Percentiles rank a stretch among this genome's conserved stretches.
Evolutionary conservation across 805 yeast genomes (phyloP).

Genomic region (Hanseniaspora clermontiae): DNA sequence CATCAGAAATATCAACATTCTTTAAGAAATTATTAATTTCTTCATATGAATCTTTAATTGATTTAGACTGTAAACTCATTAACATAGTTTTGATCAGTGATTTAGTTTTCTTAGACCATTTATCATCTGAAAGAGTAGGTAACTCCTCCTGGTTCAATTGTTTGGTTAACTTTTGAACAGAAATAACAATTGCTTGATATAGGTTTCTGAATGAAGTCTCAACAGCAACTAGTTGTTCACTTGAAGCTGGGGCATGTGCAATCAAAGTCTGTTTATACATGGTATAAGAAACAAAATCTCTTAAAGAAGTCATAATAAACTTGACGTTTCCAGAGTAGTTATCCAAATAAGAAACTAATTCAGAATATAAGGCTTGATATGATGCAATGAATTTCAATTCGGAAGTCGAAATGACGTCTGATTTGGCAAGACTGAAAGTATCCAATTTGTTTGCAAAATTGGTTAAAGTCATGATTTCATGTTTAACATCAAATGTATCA

Average conservation of each 20-base stretch:
- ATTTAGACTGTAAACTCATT: conserved; percentile 32
- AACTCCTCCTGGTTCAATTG: conserved; percentile 28
- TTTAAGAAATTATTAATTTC: conserved; percentile 29
- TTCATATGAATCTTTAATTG: conserved; percentile 29
- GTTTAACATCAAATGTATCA: neutral
- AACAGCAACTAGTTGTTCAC: conserved; percentile 25
- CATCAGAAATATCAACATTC: conserved; percentile 29
- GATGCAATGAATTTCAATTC: neutral
- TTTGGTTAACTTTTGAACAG: conserved; percentile 44
- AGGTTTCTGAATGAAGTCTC: conserved; percentile 41
- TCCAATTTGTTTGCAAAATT: neutral
- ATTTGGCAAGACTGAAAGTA: neutral
- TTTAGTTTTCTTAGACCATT: conserved; percentile 52
- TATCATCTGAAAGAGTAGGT: conserved; percentile 38
- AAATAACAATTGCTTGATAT: conserved; percentile 47
- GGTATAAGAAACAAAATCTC: conserved; percentile 26
- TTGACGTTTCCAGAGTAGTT: conserved; percentile 19
- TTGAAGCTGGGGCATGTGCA: neutral
- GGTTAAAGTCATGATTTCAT: neutral
- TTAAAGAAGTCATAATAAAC: conserved; percentile 39
- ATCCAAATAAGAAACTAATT: neutral
- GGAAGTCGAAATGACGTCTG: neutral
- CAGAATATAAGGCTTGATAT: neutral
- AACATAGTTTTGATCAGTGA: conserved; percentile 32
- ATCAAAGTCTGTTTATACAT: neutral